Percentiles rank a stretch among this genome's conserved stretches.
Conservation (phyloP, 257 asterid genomes). For the Perilla frutescens region DNA sequence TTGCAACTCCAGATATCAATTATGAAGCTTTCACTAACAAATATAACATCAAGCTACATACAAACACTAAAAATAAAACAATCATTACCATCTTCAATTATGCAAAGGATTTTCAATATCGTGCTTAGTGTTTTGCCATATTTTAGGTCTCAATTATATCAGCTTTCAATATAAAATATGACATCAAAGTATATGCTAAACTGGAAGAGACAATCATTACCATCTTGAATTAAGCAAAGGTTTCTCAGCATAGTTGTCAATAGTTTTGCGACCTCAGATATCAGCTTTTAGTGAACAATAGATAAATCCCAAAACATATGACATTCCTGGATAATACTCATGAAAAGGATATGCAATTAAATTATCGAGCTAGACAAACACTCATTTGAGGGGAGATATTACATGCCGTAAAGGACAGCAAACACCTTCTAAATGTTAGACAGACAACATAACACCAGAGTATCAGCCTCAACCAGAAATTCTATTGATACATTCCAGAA, state of each 20-base stretch:
- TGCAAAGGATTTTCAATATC: conserved; percentile 17
- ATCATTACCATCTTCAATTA: conserved; percentile 6
- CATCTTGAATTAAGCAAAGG: conserved; percentile 5
- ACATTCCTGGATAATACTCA: neutral
- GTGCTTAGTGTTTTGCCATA: conserved; percentile 23
- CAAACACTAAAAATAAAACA: neutral
- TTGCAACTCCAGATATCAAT: conserved; percentile 42
- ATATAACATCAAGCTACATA: neutral
- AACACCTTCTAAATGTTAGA: neutral
- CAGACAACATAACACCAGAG: neutral
- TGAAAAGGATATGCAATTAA: conserved; percentile 8
- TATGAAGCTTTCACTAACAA: conserved; percentile 29
- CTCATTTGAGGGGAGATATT: neutral
- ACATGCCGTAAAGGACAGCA: conserved; percentile 4
- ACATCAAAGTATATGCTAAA: neutral
- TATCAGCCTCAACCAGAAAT: conserved; percentile 12
- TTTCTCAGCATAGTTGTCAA: conserved; percentile 10
- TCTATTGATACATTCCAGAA: conserved; percentile 17
- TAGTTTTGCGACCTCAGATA: conserved; percentile 27
- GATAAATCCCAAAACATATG: conserved; percentile 17
- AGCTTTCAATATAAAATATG: conserved; percentile 7
- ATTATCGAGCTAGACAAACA: conserved; percentile 4
- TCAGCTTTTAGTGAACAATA: conserved; percentile 21
- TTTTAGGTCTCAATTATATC: conserved; percentile 14
- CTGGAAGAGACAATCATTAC: neutral